phyloP scores from a whole-genome alignment of 176 grass and related monocot genomes.

The Bonia amplexicaulis region DNA sequence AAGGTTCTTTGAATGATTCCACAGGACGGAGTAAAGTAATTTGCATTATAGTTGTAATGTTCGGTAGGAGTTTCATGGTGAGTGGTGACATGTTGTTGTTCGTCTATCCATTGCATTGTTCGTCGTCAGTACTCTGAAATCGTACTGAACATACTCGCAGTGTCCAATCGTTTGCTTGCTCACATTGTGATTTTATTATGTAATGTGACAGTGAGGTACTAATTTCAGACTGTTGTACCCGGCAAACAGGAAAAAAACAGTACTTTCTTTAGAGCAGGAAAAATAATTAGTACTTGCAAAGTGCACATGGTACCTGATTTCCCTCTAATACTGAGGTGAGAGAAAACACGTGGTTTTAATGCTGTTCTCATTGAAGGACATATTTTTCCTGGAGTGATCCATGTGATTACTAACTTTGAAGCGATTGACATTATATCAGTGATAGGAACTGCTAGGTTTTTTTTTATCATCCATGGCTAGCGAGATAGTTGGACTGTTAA shows the following conservation, averaged over 20 bases:
- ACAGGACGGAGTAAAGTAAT: not conserved
- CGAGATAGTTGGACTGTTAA: not conserved
- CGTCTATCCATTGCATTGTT: conserved; percentile 6
- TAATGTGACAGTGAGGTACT: conserved; percentile 17
- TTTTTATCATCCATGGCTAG: not conserved
- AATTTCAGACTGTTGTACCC: conserved; percentile 10
- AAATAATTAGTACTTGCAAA: not conserved
- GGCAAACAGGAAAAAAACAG: not conserved
- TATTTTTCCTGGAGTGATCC: conserved; percentile 1
- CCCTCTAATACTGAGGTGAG: not conserved
- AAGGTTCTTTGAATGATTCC: not conserved
- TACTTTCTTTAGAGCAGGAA: not conserved
- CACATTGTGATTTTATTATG: not conserved
- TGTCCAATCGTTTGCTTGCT: conserved; percentile 19
- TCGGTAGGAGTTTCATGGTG: conserved; percentile 17
- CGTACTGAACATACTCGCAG: not conserved
- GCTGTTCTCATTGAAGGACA: not conserved
- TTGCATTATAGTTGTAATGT: conserved; percentile 1
- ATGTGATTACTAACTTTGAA: conserved; percentile 11
- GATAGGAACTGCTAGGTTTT: not conserved
- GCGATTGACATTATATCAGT: not conserved
- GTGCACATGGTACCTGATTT: not conserved
- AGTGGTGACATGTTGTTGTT: conserved; percentile 6
- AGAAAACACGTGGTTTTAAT: not conserved
- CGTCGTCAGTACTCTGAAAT: not conserved